Evolutionary conservation across 441 rosid genomes (phyloP).

Genomic region (Pelargonium cotyledonis): DNA sequence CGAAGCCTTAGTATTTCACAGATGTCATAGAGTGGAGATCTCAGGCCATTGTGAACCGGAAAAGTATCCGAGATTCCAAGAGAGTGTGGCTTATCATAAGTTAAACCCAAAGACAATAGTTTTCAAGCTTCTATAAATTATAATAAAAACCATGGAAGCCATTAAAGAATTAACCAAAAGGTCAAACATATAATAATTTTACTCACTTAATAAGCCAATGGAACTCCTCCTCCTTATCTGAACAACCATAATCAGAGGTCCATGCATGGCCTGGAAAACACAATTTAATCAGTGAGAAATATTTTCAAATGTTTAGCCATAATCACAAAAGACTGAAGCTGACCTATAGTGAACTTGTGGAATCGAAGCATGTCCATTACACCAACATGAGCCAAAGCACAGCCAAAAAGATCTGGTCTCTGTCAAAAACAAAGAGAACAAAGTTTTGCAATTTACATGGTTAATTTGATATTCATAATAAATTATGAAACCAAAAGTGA

Average conservation of each 20-base stretch:
- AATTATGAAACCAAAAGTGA: constrained; percentile 3
- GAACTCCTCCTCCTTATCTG: constrained; percentile 81
- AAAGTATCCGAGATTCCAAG: background rate
- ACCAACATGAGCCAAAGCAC: constrained; percentile 98
- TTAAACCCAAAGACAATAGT: background rate
- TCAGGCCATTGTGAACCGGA: background rate
- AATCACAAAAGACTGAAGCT: constrained; percentile 9
- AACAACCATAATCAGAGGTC: constrained; percentile 88
- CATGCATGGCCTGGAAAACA: constrained; percentile 73
- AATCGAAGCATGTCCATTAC: constrained; percentile 99
- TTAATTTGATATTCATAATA: background rate
- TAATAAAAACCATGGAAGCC: background rate
- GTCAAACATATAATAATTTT: background rate
- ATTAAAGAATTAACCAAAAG: background rate
- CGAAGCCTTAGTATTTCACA: background rate
- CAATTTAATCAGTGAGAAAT: constrained; percentile 13
- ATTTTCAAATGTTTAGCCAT: background rate
- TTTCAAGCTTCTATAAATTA: background rate
- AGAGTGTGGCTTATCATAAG: background rate
- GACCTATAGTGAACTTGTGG: constrained; percentile 95
- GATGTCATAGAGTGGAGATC: background rate
- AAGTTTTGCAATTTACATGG: background rate
- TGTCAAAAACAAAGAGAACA: constrained; percentile 21
- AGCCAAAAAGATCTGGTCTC: constrained; percentile 97
- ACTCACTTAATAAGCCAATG: constrained; percentile 85